These are phyloP conservation scores for Neurospora intermedia DNA, from an alignment of 495 filamentous ascomycete genomes.

Conservation along the genomic window DNA sequence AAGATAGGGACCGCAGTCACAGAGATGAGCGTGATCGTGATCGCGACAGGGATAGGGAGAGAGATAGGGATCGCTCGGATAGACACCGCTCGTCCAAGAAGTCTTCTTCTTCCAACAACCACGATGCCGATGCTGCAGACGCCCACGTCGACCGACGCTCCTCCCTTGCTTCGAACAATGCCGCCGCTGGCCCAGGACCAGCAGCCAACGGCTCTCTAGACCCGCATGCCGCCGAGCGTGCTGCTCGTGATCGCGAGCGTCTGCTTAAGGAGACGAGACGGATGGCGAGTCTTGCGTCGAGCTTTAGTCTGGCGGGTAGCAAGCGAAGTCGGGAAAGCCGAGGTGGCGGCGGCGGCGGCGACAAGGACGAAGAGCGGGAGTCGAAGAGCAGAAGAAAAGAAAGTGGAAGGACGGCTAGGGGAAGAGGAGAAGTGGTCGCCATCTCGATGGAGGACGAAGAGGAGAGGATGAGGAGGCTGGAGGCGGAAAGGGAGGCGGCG, in stretches of 20 bases:
- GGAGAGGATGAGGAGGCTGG: constrained; percentile 42
- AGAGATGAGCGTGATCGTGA: constrained; percentile 38
- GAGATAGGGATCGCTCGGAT: constrained; percentile 23
- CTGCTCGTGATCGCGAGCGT: constrained; percentile 64
- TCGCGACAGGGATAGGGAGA: constrained; percentile 25
- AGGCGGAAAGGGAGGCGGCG: constrained; percentile 34
- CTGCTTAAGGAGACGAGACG: constrained; percentile 69
- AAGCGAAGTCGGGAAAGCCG: constrained; percentile 13
- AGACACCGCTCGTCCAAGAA: constrained; percentile 22
- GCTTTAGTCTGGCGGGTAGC: constrained; percentile 27
- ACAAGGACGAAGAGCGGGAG: constrained; percentile 10
- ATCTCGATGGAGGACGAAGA: constrained; percentile 25
- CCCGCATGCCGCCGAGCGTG: constrained; percentile 65
- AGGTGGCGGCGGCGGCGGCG: neutral
- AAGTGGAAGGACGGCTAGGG: constrained; percentile 17
- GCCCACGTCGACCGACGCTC: constrained; percentile 19
- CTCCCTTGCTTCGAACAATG: constrained; percentile 26
- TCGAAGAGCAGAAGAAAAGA: constrained; percentile 35
- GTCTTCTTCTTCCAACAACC: constrained; percentile 29
- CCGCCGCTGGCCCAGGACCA: constrained; percentile 24
- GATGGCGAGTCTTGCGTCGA: constrained; percentile 43
- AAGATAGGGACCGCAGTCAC: constrained; percentile 34
- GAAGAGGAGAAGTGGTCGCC: constrained; percentile 38
- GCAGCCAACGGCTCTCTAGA: constrained; percentile 31
- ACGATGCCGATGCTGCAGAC: constrained; percentile 18